Conservation (phyloP, 179 eudicot species). For the Gypsophila paniculata region DNA sequence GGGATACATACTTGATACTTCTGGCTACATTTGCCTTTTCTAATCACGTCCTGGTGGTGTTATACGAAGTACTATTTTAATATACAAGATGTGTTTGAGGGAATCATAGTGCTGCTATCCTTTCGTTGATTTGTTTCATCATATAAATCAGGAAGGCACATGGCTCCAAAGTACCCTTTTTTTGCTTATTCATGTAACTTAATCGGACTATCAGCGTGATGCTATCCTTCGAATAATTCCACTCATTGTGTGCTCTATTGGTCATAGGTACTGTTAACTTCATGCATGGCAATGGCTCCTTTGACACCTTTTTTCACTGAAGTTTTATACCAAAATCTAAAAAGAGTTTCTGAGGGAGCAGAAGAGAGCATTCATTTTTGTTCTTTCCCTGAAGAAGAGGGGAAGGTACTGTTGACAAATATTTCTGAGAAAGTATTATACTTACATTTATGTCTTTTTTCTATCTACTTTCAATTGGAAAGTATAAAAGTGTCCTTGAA, state of each 20-base stretch:
- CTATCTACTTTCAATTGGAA: neutral
- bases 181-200: neutral
- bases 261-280: slow-evolving; percentile 69
- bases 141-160: too few relatives aligned
- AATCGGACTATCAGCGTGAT: neutral
- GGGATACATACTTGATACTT: neutral
- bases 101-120: neutral
- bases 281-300: slow-evolving; percentile 95
- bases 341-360: slow-evolving; percentile 56
- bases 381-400: slow-evolving; percentile 75
- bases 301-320: slow-evolving; percentile 95
- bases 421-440: neutral
- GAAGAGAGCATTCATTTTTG: slow-evolving; percentile 94
- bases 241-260: slow-evolving; percentile 13
- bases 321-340: slow-evolving; percentile 80
- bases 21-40: too few relatives aligned
- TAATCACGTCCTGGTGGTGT: too few relatives aligned
- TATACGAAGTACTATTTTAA: neutral
- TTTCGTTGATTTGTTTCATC: too few relatives aligned
- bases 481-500: neutral
- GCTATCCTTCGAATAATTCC: neutral
- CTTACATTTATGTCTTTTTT: neutral
- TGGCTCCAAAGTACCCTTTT: neutral
- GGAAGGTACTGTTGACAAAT: slow-evolving; percentile 45
- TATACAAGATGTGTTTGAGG: slow-evolving; percentile 25